A percentile compares a stretch with the other conserved stretches of the same genome.
Conservation (phyloP, 257 asterid genomes). For the Scutellaria baicalensis region DNA sequence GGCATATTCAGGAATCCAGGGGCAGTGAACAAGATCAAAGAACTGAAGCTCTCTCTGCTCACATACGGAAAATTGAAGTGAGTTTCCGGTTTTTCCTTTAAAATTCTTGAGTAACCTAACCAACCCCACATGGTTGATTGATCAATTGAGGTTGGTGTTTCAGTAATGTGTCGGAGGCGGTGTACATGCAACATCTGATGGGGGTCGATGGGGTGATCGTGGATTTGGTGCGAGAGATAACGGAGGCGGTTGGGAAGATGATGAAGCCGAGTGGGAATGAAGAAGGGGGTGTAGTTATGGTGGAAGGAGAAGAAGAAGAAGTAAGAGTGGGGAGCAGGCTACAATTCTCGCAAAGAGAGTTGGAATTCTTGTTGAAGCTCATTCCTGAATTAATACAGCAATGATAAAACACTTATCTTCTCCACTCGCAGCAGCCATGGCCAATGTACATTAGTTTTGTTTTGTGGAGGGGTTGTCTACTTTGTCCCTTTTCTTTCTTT, state of each 20-base stretch:
- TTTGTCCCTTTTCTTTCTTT: background rate
- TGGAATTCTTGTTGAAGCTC: slow-evolving; percentile 81
- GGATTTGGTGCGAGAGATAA: slow-evolving; percentile 65
- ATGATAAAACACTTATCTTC: background rate
- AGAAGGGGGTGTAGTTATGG: background rate
- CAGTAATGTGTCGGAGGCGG: slow-evolving; percentile 85
- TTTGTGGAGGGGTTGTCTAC: background rate
- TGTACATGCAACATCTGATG: slow-evolving; percentile 83
- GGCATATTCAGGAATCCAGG: slow-evolving; percentile 73
- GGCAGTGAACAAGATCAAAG: slow-evolving; percentile 71
- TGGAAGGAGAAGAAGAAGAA: slow-evolving; percentile 27
- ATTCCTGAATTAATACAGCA: slow-evolving; percentile 69
- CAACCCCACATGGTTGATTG: too few species aligned
- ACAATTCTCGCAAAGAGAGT: slow-evolving; percentile 65
- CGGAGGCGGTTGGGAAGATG: slow-evolving; percentile 52
- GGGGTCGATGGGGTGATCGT: slow-evolving; percentile 93
- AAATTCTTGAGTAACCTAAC: too few species aligned
- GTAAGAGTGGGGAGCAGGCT: slow-evolving; percentile 42
- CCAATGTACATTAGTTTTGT: background rate
- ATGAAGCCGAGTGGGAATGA: slow-evolving; percentile 25
- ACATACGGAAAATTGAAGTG: slow-evolving; percentile 88
- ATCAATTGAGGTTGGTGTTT: background rate
- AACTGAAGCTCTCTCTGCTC: slow-evolving; percentile 53
- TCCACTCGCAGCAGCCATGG: background rate
- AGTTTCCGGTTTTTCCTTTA: slow-evolving; percentile 12